These are phyloP conservation scores for Sclerotinia spermophila DNA, from an alignment of 2,329 filamentous ascomycete species.

Conservation along the genomic window DNA sequence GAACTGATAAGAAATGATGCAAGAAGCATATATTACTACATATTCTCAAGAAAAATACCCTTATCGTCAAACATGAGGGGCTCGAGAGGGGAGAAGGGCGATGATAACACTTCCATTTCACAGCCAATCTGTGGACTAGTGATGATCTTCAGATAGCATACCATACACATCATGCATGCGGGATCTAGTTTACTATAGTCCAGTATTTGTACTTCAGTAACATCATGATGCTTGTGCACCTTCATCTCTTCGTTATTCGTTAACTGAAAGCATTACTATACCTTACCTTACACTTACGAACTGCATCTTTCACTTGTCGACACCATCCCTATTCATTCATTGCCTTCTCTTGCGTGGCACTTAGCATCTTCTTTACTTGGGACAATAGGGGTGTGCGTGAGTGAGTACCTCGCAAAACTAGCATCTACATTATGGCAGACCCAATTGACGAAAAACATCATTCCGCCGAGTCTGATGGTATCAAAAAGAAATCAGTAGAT, in stretches of 20 bases:
- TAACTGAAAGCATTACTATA: not conserved
- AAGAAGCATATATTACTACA: not conserved
- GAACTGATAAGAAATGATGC: not conserved
- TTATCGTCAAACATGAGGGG: not conserved
- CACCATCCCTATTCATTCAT: not conserved
- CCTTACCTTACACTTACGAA: not conserved
- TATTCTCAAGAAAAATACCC: not conserved
- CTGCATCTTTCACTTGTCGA: not conserved
- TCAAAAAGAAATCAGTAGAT: slow-evolving; percentile 25
- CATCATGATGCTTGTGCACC: not conserved
- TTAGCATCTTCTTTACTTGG: too few relatives aligned
- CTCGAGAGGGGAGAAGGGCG: not conserved
- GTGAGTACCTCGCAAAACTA: not conserved
- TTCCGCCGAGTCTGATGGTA: not conserved
- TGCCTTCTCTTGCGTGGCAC: not conserved
- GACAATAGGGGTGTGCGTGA: too few relatives aligned
- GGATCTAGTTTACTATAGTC: not conserved
- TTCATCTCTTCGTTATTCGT: not conserved
- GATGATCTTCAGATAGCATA: not conserved
- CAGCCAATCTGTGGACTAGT: not conserved
- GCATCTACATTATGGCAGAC: not conserved
- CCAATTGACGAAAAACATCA: not conserved
- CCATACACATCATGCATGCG: not conserved
- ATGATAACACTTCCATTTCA: not conserved
- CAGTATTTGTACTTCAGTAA: not conserved